Conservation (phyloP, 768 basidiomycete species). For the Phanerochaete carnosa region DNA sequence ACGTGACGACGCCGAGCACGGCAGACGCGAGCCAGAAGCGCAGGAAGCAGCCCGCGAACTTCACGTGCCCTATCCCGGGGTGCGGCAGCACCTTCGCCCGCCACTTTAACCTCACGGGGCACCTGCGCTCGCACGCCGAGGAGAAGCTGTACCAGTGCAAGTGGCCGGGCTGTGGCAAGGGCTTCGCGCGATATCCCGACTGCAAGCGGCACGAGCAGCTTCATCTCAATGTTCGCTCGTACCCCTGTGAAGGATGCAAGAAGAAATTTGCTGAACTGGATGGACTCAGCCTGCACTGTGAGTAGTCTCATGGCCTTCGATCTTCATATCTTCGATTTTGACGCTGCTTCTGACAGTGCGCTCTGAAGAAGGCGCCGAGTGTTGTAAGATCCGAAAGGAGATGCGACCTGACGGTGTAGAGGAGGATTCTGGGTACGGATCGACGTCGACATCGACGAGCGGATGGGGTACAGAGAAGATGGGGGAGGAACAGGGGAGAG, state of each 20-base stretch:
- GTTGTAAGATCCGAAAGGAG: constrained; percentile 40
- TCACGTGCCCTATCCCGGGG: constrained; percentile 88
- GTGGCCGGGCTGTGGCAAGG: constrained; percentile 93
- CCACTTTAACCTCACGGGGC: constrained; percentile 95
- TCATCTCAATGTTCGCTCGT: constrained; percentile 89
- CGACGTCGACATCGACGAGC: constrained; percentile 8
- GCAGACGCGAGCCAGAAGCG: constrained; percentile 82
- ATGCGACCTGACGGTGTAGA: constrained; percentile 14
- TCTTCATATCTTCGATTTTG: not conserved
- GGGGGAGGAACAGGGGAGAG: no score
- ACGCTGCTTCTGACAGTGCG: constrained; percentile 45
- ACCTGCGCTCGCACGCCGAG: constrained; percentile 91
- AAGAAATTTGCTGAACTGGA: constrained; percentile 96
- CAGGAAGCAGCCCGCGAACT: constrained; percentile 86
- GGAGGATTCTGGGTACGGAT: constrained; percentile 8
- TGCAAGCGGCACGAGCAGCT: constrained; percentile 96
- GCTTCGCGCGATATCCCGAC: constrained; percentile 92
- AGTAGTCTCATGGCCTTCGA: constrained; percentile 31
- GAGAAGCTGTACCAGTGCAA: constrained; percentile 94
- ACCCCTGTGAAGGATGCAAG: constrained; percentile 88
- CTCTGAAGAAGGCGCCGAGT: constrained; percentile 81
- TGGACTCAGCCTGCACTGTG: constrained; percentile 89
- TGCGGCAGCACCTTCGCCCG: constrained; percentile 97
- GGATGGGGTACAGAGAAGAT: constrained; percentile 27
- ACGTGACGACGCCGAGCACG: constrained; percentile 89